Conservation (phyloP, 2,329 filamentous ascomycete genomes). For the Calonectria crousiana region DNA sequence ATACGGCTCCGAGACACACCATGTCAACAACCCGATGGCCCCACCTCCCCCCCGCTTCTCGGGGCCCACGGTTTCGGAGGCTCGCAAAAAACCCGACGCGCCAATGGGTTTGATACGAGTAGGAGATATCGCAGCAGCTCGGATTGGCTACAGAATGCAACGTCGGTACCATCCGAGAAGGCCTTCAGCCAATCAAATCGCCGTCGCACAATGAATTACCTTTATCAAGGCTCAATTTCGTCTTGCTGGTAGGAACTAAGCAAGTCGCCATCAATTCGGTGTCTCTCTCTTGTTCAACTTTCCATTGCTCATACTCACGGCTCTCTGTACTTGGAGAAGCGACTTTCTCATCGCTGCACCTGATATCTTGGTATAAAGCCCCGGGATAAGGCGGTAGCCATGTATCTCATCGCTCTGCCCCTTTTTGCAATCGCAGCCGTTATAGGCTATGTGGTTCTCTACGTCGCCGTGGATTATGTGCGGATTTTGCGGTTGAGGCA, state of each 20-base stretch:
- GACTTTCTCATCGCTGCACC: neutral
- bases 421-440: neutral
- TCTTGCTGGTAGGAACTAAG: neutral
- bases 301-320: neutral
- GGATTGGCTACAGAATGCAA: neutral
- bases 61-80: neutral
- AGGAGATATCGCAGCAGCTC: neutral
- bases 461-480: neutral
- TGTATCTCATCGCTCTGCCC: neutral
- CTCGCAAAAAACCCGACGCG: neutral
- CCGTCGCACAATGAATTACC: neutral
- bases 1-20: neutral
- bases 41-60: neutral
- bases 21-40: neutral
- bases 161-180: neutral
- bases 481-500: neutral
- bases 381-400: neutral
- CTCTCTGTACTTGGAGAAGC: neutral
- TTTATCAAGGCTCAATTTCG: neutral
- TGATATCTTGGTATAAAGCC: neutral
- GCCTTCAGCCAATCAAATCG: neutral
- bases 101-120: neutral
- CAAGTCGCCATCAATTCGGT: neutral
- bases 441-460: neutral
- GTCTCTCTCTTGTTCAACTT: neutral